Conservation (phyloP, 2,329 filamentous ascomycete species). For the Colletotrichum scovillei region DNA sequence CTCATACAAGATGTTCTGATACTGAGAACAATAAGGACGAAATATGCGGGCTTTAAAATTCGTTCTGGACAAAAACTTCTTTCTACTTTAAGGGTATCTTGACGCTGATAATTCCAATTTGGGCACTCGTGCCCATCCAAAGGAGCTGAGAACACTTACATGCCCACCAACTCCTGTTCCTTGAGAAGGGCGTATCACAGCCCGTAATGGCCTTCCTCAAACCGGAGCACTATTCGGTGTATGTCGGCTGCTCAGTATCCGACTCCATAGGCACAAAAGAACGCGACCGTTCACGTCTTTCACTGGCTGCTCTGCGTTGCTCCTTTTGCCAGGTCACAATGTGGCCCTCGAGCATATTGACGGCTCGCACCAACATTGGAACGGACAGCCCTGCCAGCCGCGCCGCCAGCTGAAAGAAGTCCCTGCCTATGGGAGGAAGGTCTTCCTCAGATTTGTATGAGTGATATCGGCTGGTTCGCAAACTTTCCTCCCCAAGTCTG, state of each 20-base stretch:
- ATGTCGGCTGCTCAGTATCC: background rate
- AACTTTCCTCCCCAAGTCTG: background rate
- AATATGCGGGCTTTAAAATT: background rate
- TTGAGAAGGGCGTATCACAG: background rate
- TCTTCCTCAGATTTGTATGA: conserved; percentile 42
- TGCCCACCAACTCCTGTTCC: background rate
- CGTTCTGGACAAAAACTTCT: background rate
- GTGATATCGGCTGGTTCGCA: conserved; percentile 16
- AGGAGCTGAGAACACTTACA: background rate
- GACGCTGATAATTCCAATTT: background rate
- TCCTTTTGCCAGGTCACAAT: conserved; percentile 48
- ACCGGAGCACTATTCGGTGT: background rate
- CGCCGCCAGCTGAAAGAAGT: conserved; percentile 48
- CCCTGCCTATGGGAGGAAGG: conserved; percentile 44
- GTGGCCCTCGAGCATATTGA: conserved; percentile 51
- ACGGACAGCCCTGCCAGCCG: conserved; percentile 47
- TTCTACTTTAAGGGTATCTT: background rate
- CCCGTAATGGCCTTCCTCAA: background rate
- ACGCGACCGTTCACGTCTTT: conserved; percentile 18
- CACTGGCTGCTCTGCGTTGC: conserved; percentile 15
- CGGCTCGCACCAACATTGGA: conserved; percentile 47
- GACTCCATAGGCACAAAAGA: background rate
- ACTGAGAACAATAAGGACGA: background rate
- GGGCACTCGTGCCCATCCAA: background rate
- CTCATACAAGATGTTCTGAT: background rate